Base-by-base conservation (phyloP, 495 filamentous ascomycete species). In the Echria macrotheca region DNA sequence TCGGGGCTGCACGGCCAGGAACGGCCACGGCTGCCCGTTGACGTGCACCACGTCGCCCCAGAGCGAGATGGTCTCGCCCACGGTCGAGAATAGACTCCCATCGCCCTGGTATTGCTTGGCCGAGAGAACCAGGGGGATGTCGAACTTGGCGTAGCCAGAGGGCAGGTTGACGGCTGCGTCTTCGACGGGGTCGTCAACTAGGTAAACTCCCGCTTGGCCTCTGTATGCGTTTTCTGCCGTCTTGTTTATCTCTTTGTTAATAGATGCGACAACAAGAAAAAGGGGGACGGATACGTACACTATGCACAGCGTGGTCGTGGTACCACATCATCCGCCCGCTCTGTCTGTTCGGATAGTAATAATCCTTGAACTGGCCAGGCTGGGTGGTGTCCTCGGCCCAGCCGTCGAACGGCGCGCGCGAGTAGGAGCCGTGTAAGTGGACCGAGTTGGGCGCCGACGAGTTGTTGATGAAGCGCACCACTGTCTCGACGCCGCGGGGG, bases 331-430 rank as follows among this genome's bases (percentile, higher is more conserved):
- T 70, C 18, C 76, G 66, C 6, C 64, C 70, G 32, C 54, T 52
- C 42, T 78, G 69, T n/a, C 49, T 43, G 60, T 78, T 79, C 3
- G 76, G 75, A 56, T 72, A 79, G 55, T 78, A 79, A 57, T 79
- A 80, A 49, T 78, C 77, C 53, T 78, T 74, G 63, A 72, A 78
- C 52, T 79, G 57, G 26, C 71, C 73, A 0, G 63, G 58, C 3
- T 55, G 45, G n/a, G 69, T 74, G 9, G 57, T 58, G 59, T 78
- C 77, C 44, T 74, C 70, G 10, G 76, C 76, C 76, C 75, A 79
- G 1, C 76, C 76, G 55, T 78, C 76, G 0, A 38, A 57, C 12
- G 49, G 49, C 19, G 54, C 36, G 15, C 50, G 53, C 9, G 67
- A 74, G 44, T 61, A 69, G 8, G 72, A 74, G 4, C 73, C 75